A percentile compares a stretch with the other conserved stretches of the same genome.
These are phyloP conservation scores for Plasmodium cynomolgi DNA, from an alignment of 169 alveolate species.

Conservation along the genomic window DNA sequence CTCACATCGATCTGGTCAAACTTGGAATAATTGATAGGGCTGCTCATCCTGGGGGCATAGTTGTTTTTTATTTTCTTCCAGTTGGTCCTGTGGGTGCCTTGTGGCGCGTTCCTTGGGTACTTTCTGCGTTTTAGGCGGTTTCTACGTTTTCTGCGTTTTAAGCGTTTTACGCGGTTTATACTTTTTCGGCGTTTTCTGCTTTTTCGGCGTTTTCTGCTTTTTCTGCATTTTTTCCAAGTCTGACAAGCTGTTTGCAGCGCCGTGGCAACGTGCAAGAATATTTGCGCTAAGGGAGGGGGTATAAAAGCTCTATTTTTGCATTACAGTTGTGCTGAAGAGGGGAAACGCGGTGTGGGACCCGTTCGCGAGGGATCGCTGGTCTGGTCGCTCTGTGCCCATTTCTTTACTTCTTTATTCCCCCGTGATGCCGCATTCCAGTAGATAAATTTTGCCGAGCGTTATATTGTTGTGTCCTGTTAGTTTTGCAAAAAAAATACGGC, in stretches of 20 bases:
- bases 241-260: not conserved
- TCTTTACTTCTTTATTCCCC: not conserved
- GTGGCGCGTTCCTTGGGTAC: not conserved
- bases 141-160: not conserved
- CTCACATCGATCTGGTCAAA: slow-evolving; percentile 68
- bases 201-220: not conserved
- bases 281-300: not conserved
- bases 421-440: not conserved
- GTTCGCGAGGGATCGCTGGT: not conserved
- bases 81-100: not conserved
- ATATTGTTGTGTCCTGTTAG: not conserved
- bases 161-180: too few relatives aligned
- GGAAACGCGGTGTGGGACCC: not conserved
- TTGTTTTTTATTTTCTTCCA: not conserved
- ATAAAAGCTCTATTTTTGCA: not conserved
- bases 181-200: too few relatives aligned
- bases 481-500: not conserved
- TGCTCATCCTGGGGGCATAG: slow-evolving; percentile 28
- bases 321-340: not conserved
- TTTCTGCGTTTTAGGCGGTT: not conserved
- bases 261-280: not conserved
- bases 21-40: slow-evolving; percentile 48
- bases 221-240: not conserved
- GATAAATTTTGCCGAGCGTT: not conserved
- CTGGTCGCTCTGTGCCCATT: not conserved